phyloP scores from a whole-genome alignment of 768 basidiomycete species.

The Mycena galericulata region DNA sequence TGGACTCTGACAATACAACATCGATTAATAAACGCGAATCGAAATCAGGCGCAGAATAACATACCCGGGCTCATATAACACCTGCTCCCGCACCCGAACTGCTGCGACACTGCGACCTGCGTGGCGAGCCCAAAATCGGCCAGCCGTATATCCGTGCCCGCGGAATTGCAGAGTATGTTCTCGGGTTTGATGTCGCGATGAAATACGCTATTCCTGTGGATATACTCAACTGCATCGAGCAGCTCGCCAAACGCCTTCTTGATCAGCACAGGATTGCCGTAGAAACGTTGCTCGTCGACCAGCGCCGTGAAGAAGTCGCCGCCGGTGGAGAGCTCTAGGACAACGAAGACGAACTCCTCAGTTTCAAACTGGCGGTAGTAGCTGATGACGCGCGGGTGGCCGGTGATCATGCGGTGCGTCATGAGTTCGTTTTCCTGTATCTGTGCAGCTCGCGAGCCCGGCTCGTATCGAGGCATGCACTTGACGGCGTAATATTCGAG shows the following conservation, averaged over 20 bases:
- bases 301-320: slow-evolving; percentile 65
- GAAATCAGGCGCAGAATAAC: background rate
- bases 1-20: no score
- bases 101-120: no score
- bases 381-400: slow-evolving; percentile 58
- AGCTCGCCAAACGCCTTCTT: slow-evolving; percentile 64
- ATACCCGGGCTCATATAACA: slow-evolving; percentile 27
- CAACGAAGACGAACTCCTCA: slow-evolving; percentile 63
- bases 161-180: no score
- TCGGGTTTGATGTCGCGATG: no score
- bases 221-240: no score
- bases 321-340: slow-evolving; percentile 47
- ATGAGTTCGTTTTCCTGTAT: no score
- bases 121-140: no score
- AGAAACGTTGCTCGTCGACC: slow-evolving; percentile 51
- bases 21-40: background rate
- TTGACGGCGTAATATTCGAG: slow-evolving; percentile 56
- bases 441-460: slow-evolving; percentile 51
- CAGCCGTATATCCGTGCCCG: no score
- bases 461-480: slow-evolving; percentile 57
- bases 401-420: no score
- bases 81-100: no score
- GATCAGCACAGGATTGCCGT: slow-evolving; percentile 60
- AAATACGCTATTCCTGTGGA: no score
- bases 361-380: slow-evolving; percentile 59